phyloP scores from a whole-genome alignment of 306 rosid species.

The Acmispon strigosus region DNA sequence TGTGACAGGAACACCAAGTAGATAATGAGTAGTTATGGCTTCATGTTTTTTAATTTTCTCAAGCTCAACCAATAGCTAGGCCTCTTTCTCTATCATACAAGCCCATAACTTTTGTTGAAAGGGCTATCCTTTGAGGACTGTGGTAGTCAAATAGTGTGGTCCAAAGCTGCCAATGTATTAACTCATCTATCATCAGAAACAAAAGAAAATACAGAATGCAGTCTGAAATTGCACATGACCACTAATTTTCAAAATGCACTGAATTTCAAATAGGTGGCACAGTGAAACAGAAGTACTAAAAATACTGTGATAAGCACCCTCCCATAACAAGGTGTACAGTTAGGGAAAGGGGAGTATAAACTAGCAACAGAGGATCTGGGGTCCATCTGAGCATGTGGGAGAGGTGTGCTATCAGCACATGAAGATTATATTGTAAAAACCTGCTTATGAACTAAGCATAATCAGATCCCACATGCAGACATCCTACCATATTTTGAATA shows the following conservation, averaged over 20 bases:
- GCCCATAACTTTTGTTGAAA: background rate
- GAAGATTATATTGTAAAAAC: background rate
- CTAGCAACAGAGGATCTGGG: background rate
- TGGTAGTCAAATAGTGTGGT: conserved; percentile 4
- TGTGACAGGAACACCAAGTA: background rate
- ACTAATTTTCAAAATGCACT: too few relatives aligned
- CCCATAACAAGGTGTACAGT: background rate
- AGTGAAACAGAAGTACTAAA: background rate
- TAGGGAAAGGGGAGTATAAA: background rate
- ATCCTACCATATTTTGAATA: background rate
- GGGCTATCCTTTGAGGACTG: background rate
- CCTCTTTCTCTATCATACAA: background rate
- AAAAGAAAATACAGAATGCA: background rate
- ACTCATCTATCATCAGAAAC: background rate
- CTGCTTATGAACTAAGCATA: background rate
- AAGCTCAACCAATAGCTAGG: background rate
- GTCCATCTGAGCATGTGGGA: background rate
- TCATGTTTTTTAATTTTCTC: background rate
- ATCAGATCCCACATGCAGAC: background rate
- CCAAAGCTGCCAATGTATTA: background rate
- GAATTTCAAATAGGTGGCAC: too few relatives aligned
- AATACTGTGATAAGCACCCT: background rate
- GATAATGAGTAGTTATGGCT: background rate
- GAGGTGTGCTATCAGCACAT: background rate
- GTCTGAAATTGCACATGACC: background rate